Conservation (phyloP, 1,139 yeast species). For the Magnusiomyces clavatus region DNA sequence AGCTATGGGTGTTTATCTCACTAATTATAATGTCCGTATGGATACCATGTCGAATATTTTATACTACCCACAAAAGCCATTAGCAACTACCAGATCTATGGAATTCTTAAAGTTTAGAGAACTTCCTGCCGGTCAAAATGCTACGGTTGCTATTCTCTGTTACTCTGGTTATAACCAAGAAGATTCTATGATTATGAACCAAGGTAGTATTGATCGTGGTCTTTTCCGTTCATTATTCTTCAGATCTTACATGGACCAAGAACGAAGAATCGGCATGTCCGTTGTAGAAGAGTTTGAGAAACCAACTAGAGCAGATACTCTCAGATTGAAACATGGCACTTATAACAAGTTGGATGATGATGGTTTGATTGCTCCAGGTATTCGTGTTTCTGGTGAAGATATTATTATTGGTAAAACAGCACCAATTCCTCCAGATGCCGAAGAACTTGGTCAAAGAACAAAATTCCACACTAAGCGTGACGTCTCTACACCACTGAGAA, state of each 20-base stretch:
- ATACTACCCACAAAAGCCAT: slow-evolving; percentile 97
- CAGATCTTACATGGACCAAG: slow-evolving; percentile 97
- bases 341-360: slow-evolving; percentile 97
- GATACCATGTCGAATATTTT: slow-evolving; percentile 98
- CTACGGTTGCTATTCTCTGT: slow-evolving; percentile 96
- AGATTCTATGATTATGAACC: slow-evolving; percentile 99
- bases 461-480: slow-evolving; percentile 97
- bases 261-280: slow-evolving; percentile 96
- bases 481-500: slow-evolving; percentile 94
- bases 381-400: slow-evolving; percentile 97
- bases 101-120: slow-evolving; percentile 95
- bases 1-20: slow-evolving; percentile 99
- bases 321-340: slow-evolving; percentile 94
- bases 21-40: slow-evolving; percentile 95
- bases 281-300: slow-evolving; percentile 94
- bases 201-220: slow-evolving; percentile 94
- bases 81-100: slow-evolving; percentile 98
- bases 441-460: slow-evolving; percentile 96
- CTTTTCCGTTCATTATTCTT: slow-evolving; percentile 90
- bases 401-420: slow-evolving; percentile 97
- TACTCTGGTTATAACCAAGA: slow-evolving; percentile 98
- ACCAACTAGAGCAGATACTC: slow-evolving; percentile 89
- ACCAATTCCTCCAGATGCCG: slow-evolving; percentile 96
- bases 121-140: slow-evolving; percentile 98
- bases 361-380: slow-evolving; percentile 97